Conservation (phyloP, 768 basidiomycete species). For the Panaeolus cyanescens region DNA sequence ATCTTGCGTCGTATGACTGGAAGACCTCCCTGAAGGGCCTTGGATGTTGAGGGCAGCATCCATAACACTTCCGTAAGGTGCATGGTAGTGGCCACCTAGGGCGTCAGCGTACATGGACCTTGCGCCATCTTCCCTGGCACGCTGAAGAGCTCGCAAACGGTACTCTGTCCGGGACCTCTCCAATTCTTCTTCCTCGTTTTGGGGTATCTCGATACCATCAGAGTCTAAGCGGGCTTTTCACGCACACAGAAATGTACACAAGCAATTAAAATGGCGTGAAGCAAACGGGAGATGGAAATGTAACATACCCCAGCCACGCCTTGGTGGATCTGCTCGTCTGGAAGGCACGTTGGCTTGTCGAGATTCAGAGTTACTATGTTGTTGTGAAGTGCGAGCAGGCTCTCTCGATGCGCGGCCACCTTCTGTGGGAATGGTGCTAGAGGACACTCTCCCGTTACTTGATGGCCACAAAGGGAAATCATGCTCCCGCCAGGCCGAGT, state of each 20-base stretch:
- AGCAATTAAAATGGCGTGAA: not conserved
- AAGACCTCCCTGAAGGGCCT: conserved; percentile 1
- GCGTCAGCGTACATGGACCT: conserved; percentile 13
- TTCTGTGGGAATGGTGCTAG: not conserved
- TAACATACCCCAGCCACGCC: conserved; percentile 50
- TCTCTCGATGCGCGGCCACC: not conserved
- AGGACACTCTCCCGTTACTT: not conserved
- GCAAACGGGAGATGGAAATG: conserved; percentile 8
- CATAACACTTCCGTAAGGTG: conserved; percentile 24
- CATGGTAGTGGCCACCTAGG: conserved; percentile 22
- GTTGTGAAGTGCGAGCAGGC: conserved; percentile 2
- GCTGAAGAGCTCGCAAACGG: conserved; percentile 37
- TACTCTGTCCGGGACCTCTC: conserved; percentile 54
- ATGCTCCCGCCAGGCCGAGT: not conserved
- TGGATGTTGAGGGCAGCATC: conserved; percentile 23
- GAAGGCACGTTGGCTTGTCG: conserved; percentile 1
- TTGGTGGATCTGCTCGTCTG: conserved; percentile 19
- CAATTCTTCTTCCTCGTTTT: conserved; percentile 62
- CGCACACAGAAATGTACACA: conserved; percentile 5
- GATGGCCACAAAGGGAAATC: not conserved
- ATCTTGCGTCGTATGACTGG: not conserved
- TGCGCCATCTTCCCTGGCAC: conserved; percentile 10
- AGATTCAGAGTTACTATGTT: not conserved
- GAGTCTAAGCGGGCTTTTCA: conserved; percentile 47
- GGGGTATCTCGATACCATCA: conserved; percentile 66